Base-by-base conservation (phyloP, 1,284 basidiomycete genomes). In the Boletellus dicymbophilus region DNA sequence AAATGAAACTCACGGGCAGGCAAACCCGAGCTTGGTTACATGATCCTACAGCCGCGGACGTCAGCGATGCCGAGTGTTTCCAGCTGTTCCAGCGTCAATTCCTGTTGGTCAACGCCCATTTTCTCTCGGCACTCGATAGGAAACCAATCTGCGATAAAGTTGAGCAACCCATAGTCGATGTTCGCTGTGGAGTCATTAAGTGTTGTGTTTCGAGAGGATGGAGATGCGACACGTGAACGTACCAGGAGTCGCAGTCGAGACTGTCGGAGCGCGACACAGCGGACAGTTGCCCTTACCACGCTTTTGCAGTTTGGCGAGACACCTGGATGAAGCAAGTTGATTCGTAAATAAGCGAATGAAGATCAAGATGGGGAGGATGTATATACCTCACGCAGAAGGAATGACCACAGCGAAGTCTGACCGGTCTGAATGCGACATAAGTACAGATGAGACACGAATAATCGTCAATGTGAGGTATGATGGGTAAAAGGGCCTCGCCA, bases 301-400 rank as follows among this genome's bases (percentile, higher is more conserved):
- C 62, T 90, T 91, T 72, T 98, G 95, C 83, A 98, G 89, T 73
- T 98, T 97, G 42, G 94, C 93, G 16, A 98, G 75, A 67, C 95
- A 97, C 44, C 85, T 80, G 21, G 15, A 41, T 21, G 13, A 16
- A 16, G 30, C 13, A 6, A 30, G 13, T 3, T 15, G 30, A 16
- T 16, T 15, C 30, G 16, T 30, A 16, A 30, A 30, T 3, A 30
- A 12, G 16, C 12, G 9, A 5, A 6, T 37, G 11, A 28, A 46
- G n/a, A 31, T 4, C n/a, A 22, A 16, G 5, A 6, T 12, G 30
- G 30, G 7, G 30, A 30, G 13, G 11, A 21, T 26, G n/a, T n/a
- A n/a, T n/a, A n/a, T 13, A 82, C 77, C 89, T 71, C 10, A 94
- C 91, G 60, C 95, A 98, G 69, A 97, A 97, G n/a, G 96, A 72